Evolutionary conservation across 2,329 filamentous ascomycete genomes (phyloP), one percentile per base, ranked within the genome.

Genomic region (Phaeophleospora eucalypticola): DNA sequence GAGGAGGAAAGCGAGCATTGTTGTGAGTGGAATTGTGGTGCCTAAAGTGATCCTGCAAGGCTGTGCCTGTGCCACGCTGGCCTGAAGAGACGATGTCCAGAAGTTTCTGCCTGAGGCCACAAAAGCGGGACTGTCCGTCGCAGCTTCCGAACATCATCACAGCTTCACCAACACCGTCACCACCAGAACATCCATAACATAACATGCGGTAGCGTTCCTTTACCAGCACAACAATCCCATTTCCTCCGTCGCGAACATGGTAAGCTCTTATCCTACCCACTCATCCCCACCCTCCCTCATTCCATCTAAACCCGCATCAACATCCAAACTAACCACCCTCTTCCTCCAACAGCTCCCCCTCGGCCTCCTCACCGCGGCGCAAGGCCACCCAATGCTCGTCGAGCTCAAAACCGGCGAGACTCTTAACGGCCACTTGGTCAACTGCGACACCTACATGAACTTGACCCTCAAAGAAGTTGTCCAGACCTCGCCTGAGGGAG

Each of bases 381-480:
- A 96, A 76, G 93, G 93, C 78, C 89, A 96, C 68, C 91, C 93
- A 3, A 97, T 96, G 86, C 84, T 95, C 47, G 90, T 96, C 57
- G 90, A 96, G 76, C 85, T 96, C 58, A 96, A 96, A 78, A 95
- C 91, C 65, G 90, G 90, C 73, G 90, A 98, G 72, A 97, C 93
- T 0, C 80, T 98, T 51, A 98, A 97, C 72, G 93, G 93, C 54
- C 89, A 96, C 65, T 77, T 98, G 49, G 86, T 96, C 68, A 89
- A 86, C 69, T 98, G 91, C 82, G 93, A 98, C 70, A 98, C 91
- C 40, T 98, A 93, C 89, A 98, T 98, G 93, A 98, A 98, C 73
- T 75, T 98, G 60, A 97, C 91, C 2, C 73, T 98, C 58, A 95
- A 93, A 70, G 93, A 97, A 69, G 94, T 98, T 17, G 88, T 97